Evolutionary conservation across 768 basidiomycete genomes (phyloP), one percentile per base, ranked within the genome.

Genomic region (Strobilomyces confusus): DNA sequence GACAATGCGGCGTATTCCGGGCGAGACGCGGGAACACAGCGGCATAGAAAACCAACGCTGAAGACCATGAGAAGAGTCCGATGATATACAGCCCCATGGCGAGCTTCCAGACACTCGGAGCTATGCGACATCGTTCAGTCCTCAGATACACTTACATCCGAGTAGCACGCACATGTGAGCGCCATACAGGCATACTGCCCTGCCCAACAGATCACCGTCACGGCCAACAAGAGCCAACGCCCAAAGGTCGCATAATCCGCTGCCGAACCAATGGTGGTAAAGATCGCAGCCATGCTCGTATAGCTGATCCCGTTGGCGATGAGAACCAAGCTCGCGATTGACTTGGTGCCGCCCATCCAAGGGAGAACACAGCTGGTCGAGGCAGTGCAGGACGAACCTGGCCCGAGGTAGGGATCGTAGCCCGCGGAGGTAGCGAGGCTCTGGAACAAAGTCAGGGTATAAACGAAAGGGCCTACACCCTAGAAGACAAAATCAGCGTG

Each of bases 51-150:
- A 90, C 87, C 11, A 90, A 77, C 0, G 89, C 88, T 3, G 88
- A 88, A 1, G 87, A 87, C 56, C 89, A 92, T 1, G 82, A 77
- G 44, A 90, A 80, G 70, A 87, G 91, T 9, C 87, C 84, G 25
- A 89, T 70, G 77, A 92, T 87, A 66, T 84, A 92, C 3, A 92
- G 67, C 0, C 72, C 85, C 87, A 92, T 92, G 0, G 85, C 86
- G 3, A 78, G 71, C 19, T 74, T 76, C 90, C 91, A 93, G 15
- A 82, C 77, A 23, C 76, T 75, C 2, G 87, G 83, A 25, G 70
- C 87, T 88, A 57, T 33, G 14, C 2, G 45, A 26, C 26, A 8
- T 26, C 11, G n/a, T 13, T 50, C 32, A 58, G 15, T 41, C 22
- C 17, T 14, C 9, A 22, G 15, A 22, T 17, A 42, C 32, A 3